Base-by-base conservation (phyloP, 192 early-diverging fungal species). In the Podila clonocystis region DNA sequence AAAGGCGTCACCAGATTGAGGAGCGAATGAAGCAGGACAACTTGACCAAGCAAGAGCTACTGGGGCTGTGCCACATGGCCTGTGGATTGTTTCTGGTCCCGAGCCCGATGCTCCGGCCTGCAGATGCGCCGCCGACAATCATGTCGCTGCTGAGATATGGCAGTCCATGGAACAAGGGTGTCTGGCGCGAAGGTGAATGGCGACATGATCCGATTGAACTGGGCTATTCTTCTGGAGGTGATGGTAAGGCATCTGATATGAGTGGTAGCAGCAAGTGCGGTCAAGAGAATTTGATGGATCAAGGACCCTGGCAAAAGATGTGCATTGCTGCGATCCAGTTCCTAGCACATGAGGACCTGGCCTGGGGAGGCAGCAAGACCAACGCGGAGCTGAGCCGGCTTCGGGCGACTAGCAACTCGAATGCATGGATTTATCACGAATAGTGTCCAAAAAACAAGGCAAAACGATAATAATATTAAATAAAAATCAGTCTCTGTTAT, bases 151-250 rank as follows among this genome's bases (percentile, higher is more conserved):
- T 80, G 57, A 41, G 71, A 52, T 65, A 65, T 17, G 67, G 62
- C 9, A 67, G 69, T 19, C 77, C 77, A 6, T 80, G 77, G 77
- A 64, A 57, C 29, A 72, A 73, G 65, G 77, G 77, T 2, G 57
- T 80, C 22, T 80, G 77, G 77, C 65, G 71, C 13, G 77, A 80
- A 13, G 77, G 70, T 9, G 77, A 80, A 49, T 80, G 77, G 77
- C 50, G 58, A 11, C 41, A 58, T 30, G 59, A 60, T 3, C 20
- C 69, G 2, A 73, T 80, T 24, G 71, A 69, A 13, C 41, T 50
- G 17, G 30, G 59, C 17, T 11, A 60, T 36, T 48, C 61, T 52
- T 41, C 9, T 41, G 15, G 62, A 72, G 24, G 70, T 57, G 62
- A 41, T 52, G 5, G 8, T 29, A 67, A 31, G n/a, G 4, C 9